A percentile compares a stretch with the other conserved stretches of the same genome.
Conservation (phyloP, 1,284 basidiomycete species). For the Ustilago loliicola region DNA sequence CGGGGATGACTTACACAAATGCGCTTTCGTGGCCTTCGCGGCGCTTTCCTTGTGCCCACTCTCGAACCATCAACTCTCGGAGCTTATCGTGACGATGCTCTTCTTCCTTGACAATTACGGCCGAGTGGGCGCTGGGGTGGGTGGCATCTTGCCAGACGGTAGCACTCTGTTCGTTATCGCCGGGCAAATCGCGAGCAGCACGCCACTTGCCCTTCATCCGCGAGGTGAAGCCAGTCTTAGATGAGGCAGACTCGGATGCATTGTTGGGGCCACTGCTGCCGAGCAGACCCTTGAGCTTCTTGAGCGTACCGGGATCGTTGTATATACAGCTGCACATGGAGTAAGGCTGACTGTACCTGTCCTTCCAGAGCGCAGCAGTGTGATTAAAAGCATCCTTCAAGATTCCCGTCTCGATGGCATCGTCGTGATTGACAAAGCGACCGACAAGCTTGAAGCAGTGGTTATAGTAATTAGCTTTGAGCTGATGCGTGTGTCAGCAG, state of each 20-base stretch:
- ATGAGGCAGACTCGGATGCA: not conserved
- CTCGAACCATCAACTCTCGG: constrained; percentile 32
- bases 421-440: constrained; percentile 62
- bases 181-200: constrained; percentile 37
- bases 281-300: constrained; percentile 40
- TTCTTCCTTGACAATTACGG: constrained; percentile 46
- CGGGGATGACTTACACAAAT: constrained; percentile 36
- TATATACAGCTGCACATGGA: constrained; percentile 55
- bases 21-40: constrained; percentile 50
- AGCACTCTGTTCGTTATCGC: constrained; percentile 29
- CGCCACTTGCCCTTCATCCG: constrained; percentile 48
- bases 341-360: constrained; percentile 53
- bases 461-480: constrained; percentile 39
- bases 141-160: constrained; percentile 42
- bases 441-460: constrained; percentile 49
- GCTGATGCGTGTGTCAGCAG: constrained; percentile 62
- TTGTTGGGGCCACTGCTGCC: constrained; percentile 12
- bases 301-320: constrained; percentile 40
- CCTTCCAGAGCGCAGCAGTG: constrained; percentile 52
- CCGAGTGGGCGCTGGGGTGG: constrained; percentile 51
- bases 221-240: constrained; percentile 21
- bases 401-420: constrained; percentile 57
- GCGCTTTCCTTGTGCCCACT: constrained; percentile 45
- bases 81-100: constrained; percentile 40
- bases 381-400: constrained; percentile 55